Base-by-base conservation (phyloP, 306 rosid species). In the Cucurbita ficifolia region DNA sequence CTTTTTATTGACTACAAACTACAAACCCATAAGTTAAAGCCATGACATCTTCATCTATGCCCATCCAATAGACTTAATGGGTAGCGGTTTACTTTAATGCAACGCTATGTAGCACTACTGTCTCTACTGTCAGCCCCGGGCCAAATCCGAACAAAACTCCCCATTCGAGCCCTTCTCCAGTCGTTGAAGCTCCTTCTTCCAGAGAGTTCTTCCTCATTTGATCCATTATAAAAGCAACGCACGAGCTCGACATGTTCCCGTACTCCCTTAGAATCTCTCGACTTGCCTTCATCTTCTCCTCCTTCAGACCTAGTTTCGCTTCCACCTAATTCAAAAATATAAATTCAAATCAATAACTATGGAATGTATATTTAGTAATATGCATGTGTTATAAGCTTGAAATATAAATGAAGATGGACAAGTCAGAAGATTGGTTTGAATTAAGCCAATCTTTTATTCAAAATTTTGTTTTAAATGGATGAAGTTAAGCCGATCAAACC, bases 161-260 rank as follows among this genome's bases (percentile, higher is more conserved):
- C 89, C 92, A 87, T 1, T 87, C 92, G 3, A 87, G 24, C 7
- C 92, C 87, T 19, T 87, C 89, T 0, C 89, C 89, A 0, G 83
- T 87, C 53, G 86, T 83, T 1, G 7, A 8, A 36, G 76, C 81
- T 2, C 80, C 86, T 65, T 83, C 83, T 35, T 82, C 81, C 33
- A 40, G 10, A 0, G 92, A 87, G 29, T 39, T 74, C 78, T 68
- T 85, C 56, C 92, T 74, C 80, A 83, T 65, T 55, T 85, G 86
- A 16, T 87, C 92, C 72, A 87, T 24, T 38, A 83, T 85, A 39
- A 87, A 87, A 61, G 83, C 14, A 33, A 87, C 89, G 8, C 89
- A 87, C 0, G 89, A 87, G 24, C 92, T 87, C 0, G 89, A 87
- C 89, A 87, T 87, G 80, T 87, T 87, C 0, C 92, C 92, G 38